Percentiles rank a stretch among this genome's conserved stretches.
Conservation (phyloP, 345 rosid species). For the Clausena lansium region DNA sequence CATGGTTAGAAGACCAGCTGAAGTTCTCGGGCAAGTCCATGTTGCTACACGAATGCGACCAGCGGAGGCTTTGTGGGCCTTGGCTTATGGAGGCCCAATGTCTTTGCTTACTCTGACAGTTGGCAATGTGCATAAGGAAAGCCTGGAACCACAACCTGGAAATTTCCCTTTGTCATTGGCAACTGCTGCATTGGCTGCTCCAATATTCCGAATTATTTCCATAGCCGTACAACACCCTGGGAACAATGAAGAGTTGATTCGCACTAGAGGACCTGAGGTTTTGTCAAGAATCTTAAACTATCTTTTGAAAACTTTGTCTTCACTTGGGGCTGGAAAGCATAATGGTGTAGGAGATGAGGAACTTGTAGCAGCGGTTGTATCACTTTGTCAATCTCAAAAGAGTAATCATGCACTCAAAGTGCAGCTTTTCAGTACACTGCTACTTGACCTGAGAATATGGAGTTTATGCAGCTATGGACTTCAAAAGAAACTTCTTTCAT, state of each 20-base stretch:
- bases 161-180: constrained; percentile 54
- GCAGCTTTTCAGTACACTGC: constrained; percentile 83
- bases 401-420: constrained; percentile 86
- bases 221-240: constrained; percentile 80
- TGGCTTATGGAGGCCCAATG: constrained; percentile 96
- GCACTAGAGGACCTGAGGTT: constrained; percentile 82
- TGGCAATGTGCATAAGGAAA: constrained; percentile 65
- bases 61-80: constrained; percentile 92
- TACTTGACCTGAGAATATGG: constrained; percentile 93
- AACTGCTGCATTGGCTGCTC: constrained; percentile 79
- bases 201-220: constrained; percentile 81
- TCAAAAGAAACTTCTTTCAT: constrained; percentile 93
- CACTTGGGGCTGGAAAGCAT: constrained; percentile 51
- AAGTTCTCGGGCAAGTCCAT: constrained; percentile 99
- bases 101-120: constrained; percentile 87
- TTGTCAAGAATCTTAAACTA: constrained; percentile 80
- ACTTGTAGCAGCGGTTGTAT: constrained; percentile 94
- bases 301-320: constrained; percentile 81
- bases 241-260: constrained; percentile 86
- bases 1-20: constrained; percentile 82
- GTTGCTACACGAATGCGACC: constrained; percentile 87
- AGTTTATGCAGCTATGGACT: constrained; percentile 96
- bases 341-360: constrained; percentile 87
- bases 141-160: constrained; percentile 75
- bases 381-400: constrained; percentile 87